These are phyloP conservation scores for Panicum virgatum DNA, from an alignment of 202 grass and related monocot genomes.

Conservation along the genomic window DNA sequence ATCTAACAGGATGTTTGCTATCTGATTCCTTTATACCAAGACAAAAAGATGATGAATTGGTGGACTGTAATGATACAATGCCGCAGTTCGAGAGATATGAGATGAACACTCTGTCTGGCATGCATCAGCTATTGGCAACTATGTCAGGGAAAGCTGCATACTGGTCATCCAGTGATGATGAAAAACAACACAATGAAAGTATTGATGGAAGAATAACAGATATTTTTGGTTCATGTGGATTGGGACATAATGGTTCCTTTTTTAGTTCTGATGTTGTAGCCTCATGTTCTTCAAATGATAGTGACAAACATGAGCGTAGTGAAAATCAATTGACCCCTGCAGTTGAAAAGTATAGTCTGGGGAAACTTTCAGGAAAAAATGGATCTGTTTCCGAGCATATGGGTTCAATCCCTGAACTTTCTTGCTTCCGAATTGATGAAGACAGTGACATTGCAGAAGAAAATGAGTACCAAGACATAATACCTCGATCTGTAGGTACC, in stretches of 20 bases:
- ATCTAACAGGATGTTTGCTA: constrained; percentile 20
- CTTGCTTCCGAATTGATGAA: constrained; percentile 93
- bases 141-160: constrained; percentile 54
- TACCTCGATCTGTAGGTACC: constrained; percentile 26
- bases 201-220: constrained; percentile 28
- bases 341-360: constrained; percentile 59
- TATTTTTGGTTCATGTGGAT: constrained; percentile 44
- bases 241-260: constrained; percentile 34
- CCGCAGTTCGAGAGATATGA: constrained; percentile 80
- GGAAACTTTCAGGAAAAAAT: constrained; percentile 54
- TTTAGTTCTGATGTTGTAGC: constrained; percentile 31
- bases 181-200: constrained; percentile 38
- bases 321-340: constrained; percentile 67
- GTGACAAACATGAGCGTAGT: constrained; percentile 26
- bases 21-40: constrained; percentile 38
- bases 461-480: constrained; percentile 41
- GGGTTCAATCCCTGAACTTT: constrained; percentile 69
- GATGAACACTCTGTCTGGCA: constrained; percentile 32
- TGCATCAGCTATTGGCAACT: constrained; percentile 49
- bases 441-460: constrained; percentile 55
- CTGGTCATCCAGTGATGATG: constrained; percentile 37
- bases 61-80: constrained; percentile 46
- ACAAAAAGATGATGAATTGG: constrained; percentile 39
- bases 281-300: constrained; percentile 42
- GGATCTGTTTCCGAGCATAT: constrained; percentile 54